Conservation (phyloP, 495 filamentous ascomycete genomes). For the Neurospora tetrasperma region DNA sequence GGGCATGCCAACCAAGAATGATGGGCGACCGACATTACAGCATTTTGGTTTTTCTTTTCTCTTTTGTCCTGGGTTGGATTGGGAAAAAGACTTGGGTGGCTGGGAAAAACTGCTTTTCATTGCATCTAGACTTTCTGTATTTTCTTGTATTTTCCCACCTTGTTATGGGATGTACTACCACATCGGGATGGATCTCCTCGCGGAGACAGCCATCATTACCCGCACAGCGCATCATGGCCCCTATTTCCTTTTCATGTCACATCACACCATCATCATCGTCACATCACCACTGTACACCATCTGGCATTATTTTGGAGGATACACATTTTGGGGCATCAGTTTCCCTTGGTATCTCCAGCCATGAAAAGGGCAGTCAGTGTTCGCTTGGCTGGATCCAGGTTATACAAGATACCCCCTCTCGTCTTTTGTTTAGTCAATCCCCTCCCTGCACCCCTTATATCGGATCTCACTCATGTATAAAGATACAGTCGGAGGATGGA, state of each 20-base stretch:
- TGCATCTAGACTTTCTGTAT: slow-evolving; percentile 33
- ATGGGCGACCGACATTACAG: background rate
- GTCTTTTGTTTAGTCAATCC: slow-evolving; percentile 23
- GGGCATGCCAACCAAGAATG: slow-evolving; percentile 7
- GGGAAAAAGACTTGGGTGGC: slow-evolving; percentile 24
- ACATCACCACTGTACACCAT: slow-evolving; percentile 5
- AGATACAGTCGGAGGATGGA: background rate
- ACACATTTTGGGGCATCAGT: background rate
- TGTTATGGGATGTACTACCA: slow-evolving; percentile 8
- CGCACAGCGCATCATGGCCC: background rate
- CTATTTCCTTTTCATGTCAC: slow-evolving; percentile 5
- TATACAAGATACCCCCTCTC: slow-evolving; percentile 37
- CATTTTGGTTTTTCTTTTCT: slow-evolving; percentile 12
- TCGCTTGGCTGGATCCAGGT: slow-evolving; percentile 38
- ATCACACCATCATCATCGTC: background rate
- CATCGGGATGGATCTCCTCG: slow-evolving; percentile 2
- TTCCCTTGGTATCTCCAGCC: slow-evolving; percentile 2
- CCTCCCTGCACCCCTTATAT: background rate
- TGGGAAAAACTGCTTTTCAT: slow-evolving; percentile 30
- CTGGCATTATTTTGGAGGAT: slow-evolving; percentile 8
- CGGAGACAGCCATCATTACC: background rate
- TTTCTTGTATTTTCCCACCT: slow-evolving; percentile 15
- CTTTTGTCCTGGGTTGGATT: slow-evolving; percentile 18
- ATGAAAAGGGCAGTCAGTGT: slow-evolving; percentile 22
- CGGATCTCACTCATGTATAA: background rate